A percentile compares a stretch with the other conserved stretches of the same genome.
phyloP scores from a whole-genome alignment of 495 filamentous ascomycete species.

The Xylaria grammica region DNA sequence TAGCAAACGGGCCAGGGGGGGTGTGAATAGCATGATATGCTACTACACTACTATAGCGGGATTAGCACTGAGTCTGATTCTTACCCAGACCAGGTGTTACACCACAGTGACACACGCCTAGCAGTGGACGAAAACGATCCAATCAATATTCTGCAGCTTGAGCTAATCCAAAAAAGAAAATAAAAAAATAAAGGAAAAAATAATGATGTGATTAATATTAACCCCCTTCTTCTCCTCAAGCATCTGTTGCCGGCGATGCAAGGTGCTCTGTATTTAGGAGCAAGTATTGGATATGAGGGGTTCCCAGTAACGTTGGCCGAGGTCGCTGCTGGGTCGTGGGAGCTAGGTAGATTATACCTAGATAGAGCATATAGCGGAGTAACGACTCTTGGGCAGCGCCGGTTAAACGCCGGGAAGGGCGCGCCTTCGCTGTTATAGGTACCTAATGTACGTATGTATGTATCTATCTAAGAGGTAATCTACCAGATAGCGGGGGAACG shows the following conservation, averaged over 20 bases:
- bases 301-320: neutral
- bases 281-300: slow-evolving; percentile 1
- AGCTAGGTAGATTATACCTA: neutral
- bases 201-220: slow-evolving; percentile 24
- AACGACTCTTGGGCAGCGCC: too few species aligned
- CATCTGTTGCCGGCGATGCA: slow-evolving; percentile 31
- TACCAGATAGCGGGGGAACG: too few species aligned
- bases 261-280: slow-evolving; percentile 20
- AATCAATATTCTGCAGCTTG: neutral
- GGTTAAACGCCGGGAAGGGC: neutral
- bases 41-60: neutral
- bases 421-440: too few species aligned
- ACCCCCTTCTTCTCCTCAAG: slow-evolving; percentile 23
- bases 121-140: neutral
- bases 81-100: neutral
- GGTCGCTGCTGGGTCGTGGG: neutral
- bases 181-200: neutral
- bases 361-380: neutral
- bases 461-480: too few species aligned
- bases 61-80: slow-evolving; percentile 1
- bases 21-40: neutral
- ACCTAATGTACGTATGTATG: too few species aligned
- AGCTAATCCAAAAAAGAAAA: slow-evolving; percentile 12
- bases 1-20: slow-evolving; percentile 7
- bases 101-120: slow-evolving; percentile 14